Evolutionary conservation across 2,329 filamentous ascomycete genomes (phyloP), one percentile per base, ranked within the genome.

Genomic region (Sporothrix dimorphospora): DNA sequence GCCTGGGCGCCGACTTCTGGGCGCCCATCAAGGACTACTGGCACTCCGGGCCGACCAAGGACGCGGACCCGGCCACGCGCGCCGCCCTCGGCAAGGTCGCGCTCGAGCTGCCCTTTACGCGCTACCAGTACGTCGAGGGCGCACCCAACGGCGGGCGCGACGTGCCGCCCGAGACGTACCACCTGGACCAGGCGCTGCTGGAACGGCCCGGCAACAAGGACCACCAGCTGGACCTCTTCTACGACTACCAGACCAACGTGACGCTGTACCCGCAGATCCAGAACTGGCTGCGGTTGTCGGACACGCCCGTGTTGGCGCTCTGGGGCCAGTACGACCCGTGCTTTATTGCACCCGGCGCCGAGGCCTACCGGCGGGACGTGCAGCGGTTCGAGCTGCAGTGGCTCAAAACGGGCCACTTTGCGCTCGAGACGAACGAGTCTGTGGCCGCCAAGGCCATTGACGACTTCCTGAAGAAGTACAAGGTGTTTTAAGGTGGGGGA

Each of bases 321-420:
- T 90, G 88, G 88, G 88, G 88, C 0, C 85, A 85, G 79, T 83
- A 86, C 72, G 88, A 90, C 79, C 75, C 77, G 3, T 84, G 87
- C 42, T 88, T 88, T 75, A 76, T 86, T 0, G 75, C 82, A 0
- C 74, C 82, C 0, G 88, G 87, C 0, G 87, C 87, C 0, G 83
- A 88, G 78, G 87, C 86, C 0, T 90, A 81, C 75, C 83, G 82
- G 76, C 79, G 76, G 27, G 87, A 90, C 79, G 78, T 86, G 16
- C 16, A 81, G 9, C 78, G 82, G 30, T 81, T 85, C 4, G 83
- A 87, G 76, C 76, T 89, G 51, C 80, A 83, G 73, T 80, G 86
- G 66, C 76, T 89, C 55, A 86, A 90, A 77, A 84, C 83, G 77
- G 87, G 86, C 0, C 87, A 90, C 79, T 89, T 89, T 81, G 85